Evolutionary conservation across 805 yeast species (phyloP), one percentile per base, ranked within the genome.

Genomic region (Nadsonia fulvescens): DNA sequence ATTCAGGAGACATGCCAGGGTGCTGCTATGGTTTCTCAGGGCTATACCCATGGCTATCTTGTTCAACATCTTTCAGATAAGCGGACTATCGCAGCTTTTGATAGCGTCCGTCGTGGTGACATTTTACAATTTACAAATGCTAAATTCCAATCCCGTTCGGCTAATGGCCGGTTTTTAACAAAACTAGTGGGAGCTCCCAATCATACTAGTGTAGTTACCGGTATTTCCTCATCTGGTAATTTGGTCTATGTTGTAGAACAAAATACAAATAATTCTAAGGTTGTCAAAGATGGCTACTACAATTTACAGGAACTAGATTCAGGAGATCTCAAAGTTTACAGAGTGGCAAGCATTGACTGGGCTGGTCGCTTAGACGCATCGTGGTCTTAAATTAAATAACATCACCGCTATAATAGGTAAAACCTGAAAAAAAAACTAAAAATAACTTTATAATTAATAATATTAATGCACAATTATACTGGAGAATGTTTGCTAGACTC

Each of bases 71-170:
- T 17, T 15, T 27, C 29, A 3, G 27, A 22, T 15, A 19, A 21
- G 23, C 14, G 20, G 14, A 33, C 40, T 5, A 12, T 26, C 14
- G 40, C 35, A 9, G 24, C 23, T 10, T 25, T 22, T 6, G 47
- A 35, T n/a, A 31, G 34, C 10, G 35, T 51, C 27, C 32, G 46
- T 14, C 37, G 54, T 5, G 58, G 58, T 8, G 58, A 52, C 24
- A 40, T 52, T 14, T 14, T 50, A 18, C 58, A 52, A 33, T 47
- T 52, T 27, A 20, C 19, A 13, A 17, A 30, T 13, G 52, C 45
- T 22, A 26, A 32, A 27, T 47, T 53, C 26, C 29, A 34, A 15
- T 18, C 25, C 5, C 23, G 25, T 4, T 20, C 27, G 14, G 31
- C 37, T 2, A 25, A 27, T 11, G 45, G 46, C 7, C 24, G 24